Base-by-base conservation (phyloP, 441 rosid species). In the Bocquillonia castaneifolia region DNA sequence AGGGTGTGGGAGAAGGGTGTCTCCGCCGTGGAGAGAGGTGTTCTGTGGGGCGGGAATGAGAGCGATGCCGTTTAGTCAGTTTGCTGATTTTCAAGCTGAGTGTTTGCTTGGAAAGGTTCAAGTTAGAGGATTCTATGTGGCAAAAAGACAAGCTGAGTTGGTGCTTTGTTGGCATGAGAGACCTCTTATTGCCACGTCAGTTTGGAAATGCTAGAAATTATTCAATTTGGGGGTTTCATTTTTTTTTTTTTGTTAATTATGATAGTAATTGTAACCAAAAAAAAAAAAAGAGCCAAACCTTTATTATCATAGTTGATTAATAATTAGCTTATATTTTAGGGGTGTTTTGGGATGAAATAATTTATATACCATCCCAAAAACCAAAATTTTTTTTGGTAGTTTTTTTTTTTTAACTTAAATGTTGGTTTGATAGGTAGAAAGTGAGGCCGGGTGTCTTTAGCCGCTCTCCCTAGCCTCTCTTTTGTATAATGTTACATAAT, bases 91-190 rank as follows among this genome's bases (percentile, higher is more conserved):
- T 60, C 97, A 87, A 72, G 98, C 96, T 0, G 90, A 88, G 84
- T 82, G 76, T 72, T 76, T 94, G 79, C 66, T 92, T 40, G 85
- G 87, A 70, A 88, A 83, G 71, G 85, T 91, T 31, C 89, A 86
- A 56, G 92, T 81, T 39, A 77, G 83, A 70, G 99, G 97, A 14
- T 94, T 94, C 91, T 83, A 81, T 80, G 97, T 90, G 85, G 98
- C 85, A 0, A 94, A 84, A 84, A 89, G 86, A 10, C 88, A 86
- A 23, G 85, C 88, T 39, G 98, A 94, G 76, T 76, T 94, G 83
- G 86, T 92, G 82, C 91, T 94, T 71, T 94, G 90, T 77, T 92
- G 99, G 97, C 92, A 80, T 2, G 88, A 91, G 18, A 77, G 89
- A 45, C 86, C 90, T 25, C 80, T 94, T 0, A 83, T 88, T 52